These are phyloP conservation scores for Penicillium malachiteum DNA, from an alignment of 495 filamentous ascomycete genomes.

Conservation along the genomic window DNA sequence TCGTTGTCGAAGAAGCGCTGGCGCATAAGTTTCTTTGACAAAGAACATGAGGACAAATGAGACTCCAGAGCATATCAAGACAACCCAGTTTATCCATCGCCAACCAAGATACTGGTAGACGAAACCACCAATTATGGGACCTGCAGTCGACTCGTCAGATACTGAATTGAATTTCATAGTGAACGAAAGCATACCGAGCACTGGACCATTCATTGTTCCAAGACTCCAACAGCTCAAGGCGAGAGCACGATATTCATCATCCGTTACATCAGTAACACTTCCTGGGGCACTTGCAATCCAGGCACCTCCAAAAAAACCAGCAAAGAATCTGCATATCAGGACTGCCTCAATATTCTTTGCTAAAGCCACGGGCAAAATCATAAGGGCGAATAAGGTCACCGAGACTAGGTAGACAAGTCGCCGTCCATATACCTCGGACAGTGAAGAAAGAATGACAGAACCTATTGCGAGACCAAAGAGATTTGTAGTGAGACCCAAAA, in stretches of 20 bases:
- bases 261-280: conserved; percentile 72
- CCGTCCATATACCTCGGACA: conserved; percentile 74
- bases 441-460: conserved; percentile 68
- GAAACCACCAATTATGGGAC: conserved; percentile 68
- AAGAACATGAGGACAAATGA: conserved; percentile 47
- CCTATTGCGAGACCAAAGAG: conserved; percentile 66
- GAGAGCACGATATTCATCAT: conserved; percentile 62
- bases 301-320: conserved; percentile 65
- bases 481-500: conserved; percentile 74
- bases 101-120: conserved; percentile 72
- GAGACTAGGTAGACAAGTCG: conserved; percentile 65
- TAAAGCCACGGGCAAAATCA: conserved; percentile 68
- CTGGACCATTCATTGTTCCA: conserved; percentile 74
- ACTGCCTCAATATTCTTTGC: conserved; percentile 65
- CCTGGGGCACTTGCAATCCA: conserved; percentile 74
- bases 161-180: too few relatives aligned
- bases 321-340: conserved; percentile 51
- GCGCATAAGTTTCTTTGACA: conserved; percentile 70
- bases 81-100: conserved; percentile 82
- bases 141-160: conserved; percentile 19
- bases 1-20: conserved; percentile 57
- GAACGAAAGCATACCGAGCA: conserved; percentile 31
- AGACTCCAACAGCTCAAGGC: conserved; percentile 67
- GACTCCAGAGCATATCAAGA: conserved; percentile 61
- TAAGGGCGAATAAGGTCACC: conserved; percentile 56